Conservation (phyloP, 257 asterid genomes). For the Solanum bulbocastanum region DNA sequence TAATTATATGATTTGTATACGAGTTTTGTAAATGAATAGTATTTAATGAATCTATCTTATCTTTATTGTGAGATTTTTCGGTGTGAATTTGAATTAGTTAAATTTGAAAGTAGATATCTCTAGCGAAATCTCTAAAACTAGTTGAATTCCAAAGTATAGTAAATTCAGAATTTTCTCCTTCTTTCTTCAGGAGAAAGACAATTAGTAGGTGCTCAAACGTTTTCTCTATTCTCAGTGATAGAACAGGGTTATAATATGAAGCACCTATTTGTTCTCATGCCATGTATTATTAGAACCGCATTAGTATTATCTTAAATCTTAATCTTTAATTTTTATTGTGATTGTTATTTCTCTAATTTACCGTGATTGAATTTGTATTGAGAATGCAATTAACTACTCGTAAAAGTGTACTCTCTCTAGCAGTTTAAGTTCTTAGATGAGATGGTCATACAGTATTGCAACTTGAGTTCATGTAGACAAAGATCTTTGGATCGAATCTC, state of each 20-base stretch:
- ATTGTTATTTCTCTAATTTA: neutral
- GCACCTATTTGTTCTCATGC: neutral
- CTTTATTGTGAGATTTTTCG: accelerated
- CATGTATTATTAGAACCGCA: neutral
- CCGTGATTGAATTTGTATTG: neutral
- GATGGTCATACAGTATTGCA: accelerated
- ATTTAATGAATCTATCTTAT: neutral
- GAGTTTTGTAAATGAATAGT: neutral
- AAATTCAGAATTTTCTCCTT: neutral
- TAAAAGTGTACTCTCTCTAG: neutral
- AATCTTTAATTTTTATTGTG: no score
- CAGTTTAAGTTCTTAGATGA: neutral
- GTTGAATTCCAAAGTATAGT: neutral
- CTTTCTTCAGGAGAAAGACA: accelerated
- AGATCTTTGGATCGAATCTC: no score
- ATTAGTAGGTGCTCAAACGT: neutral
- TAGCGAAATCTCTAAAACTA: neutral
- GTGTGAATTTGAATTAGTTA: neutral
- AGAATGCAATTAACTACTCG: no score
- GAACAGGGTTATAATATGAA: accelerated
- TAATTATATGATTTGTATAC: neutral
- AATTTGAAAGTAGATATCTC: neutral
- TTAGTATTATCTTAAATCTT: no score
- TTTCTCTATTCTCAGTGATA: no score
- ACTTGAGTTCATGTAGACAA: accelerated